phyloP scores from a whole-genome alignment of 2,329 filamentous ascomycete genomes.

The Aphanocladium album region DNA sequence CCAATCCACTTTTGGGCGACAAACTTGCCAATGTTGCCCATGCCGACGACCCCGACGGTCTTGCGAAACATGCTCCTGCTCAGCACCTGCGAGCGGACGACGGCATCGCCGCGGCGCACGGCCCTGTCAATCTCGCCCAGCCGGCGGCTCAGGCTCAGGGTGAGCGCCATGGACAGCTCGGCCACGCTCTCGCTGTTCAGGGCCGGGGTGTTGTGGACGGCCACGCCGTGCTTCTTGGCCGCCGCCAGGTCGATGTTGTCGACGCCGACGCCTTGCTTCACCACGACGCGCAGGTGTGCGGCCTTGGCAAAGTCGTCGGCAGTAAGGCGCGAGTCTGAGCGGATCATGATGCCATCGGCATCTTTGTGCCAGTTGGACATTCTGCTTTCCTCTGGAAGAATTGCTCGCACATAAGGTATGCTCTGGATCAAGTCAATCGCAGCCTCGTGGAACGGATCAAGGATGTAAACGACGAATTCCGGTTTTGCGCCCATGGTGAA shows the following conservation, averaged over 20 bases:
- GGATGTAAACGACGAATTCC: slow-evolving; percentile 28
- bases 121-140: slow-evolving; percentile 25
- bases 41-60: slow-evolving; percentile 30
- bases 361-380: slow-evolving; percentile 31
- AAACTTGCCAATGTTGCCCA: slow-evolving; percentile 29
- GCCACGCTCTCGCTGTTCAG: slow-evolving; percentile 36
- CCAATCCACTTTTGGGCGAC: slow-evolving; percentile 28
- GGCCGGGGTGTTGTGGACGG: slow-evolving; percentile 39
- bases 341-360: slow-evolving; percentile 32
- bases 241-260: slow-evolving; percentile 37
- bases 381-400: slow-evolving; percentile 29
- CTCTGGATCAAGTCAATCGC: slow-evolving; percentile 27
- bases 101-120: slow-evolving; percentile 19
- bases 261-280: slow-evolving; percentile 40
- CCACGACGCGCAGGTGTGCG: slow-evolving; percentile 33
- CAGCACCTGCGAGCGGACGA: slow-evolving; percentile 32
- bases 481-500: neutral
- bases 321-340: slow-evolving; percentile 23
- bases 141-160: slow-evolving; percentile 26
- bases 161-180: slow-evolving; percentile 29
- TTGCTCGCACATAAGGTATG: slow-evolving; percentile 29
- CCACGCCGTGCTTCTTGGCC: slow-evolving; percentile 30
- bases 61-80: slow-evolving; percentile 28
- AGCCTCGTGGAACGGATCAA: slow-evolving; percentile 30
- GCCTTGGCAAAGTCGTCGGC: slow-evolving; percentile 30